Percentiles rank a stretch among this genome's conserved stretches.
phyloP scores from a whole-genome alignment of 2,329 filamentous ascomycete genomes.

The Dactylellina sp. region DNA sequence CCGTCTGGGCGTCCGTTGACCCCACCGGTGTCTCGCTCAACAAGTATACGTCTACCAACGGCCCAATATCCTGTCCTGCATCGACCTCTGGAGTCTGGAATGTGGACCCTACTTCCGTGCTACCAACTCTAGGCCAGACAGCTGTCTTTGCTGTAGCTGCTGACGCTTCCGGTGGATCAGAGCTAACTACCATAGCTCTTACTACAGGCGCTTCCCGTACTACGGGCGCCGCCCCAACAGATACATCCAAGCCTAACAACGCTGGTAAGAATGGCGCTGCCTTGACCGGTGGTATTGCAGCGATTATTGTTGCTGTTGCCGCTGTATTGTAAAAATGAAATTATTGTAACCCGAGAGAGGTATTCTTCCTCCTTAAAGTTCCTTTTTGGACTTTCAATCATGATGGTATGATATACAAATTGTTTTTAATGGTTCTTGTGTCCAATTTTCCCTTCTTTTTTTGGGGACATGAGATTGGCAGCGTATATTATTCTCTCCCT shows the following conservation, averaged over 20 bases:
- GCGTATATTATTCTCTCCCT: not conserved
- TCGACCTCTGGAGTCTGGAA: slow-evolving; percentile 78
- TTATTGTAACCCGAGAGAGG: not conserved
- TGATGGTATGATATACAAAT: slow-evolving; percentile 17
- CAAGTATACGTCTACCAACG: slow-evolving; percentile 73
- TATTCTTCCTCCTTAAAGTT: not conserved
- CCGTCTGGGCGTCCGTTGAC: slow-evolving; percentile 78
- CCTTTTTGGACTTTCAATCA: not conserved
- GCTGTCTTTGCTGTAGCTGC: slow-evolving; percentile 29
- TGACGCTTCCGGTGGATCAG: not conserved
- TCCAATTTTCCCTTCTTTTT: not conserved
- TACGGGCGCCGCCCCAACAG: slow-evolving; percentile 4
- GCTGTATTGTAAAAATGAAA: slow-evolving; percentile 28
- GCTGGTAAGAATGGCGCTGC: slow-evolving; percentile 26
- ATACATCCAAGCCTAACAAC: slow-evolving; percentile 21
- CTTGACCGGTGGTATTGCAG: slow-evolving; percentile 17
- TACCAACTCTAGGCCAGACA: slow-evolving; percentile 76
- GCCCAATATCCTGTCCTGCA: slow-evolving; percentile 76
- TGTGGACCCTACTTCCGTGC: slow-evolving; percentile 75
- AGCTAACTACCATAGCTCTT: slow-evolving; percentile 33
- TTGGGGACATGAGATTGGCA: not conserved
- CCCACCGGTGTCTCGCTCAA: slow-evolving; percentile 76
- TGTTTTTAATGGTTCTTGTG: slow-evolving; percentile 7
- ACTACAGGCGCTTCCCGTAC: slow-evolving; percentile 42
- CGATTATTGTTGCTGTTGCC: slow-evolving; percentile 22